Conservation (phyloP, 116 monocot genomes). For the Iris pallida region DNA sequence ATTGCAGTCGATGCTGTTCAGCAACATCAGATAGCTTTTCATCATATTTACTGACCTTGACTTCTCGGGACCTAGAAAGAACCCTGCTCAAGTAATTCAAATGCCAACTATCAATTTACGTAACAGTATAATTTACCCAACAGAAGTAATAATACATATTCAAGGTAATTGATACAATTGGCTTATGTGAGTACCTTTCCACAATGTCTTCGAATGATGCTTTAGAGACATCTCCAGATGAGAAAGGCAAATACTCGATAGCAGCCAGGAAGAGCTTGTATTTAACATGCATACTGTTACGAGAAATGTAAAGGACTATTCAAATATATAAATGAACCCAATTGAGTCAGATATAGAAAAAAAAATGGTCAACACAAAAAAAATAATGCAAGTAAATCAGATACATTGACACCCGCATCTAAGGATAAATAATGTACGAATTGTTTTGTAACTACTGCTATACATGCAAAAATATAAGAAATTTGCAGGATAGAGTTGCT, state of each 20-base stretch:
- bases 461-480: too few relatives aligned
- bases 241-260: constrained; percentile 85
- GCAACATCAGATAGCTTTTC: constrained; percentile 59
- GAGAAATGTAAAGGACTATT: neutral
- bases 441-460: too few relatives aligned
- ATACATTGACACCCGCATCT: neutral
- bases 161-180: neutral
- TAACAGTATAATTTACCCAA: neutral
- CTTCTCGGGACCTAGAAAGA: constrained; percentile 80
- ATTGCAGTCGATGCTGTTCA: constrained; percentile 75
- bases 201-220: constrained; percentile 90
- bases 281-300: constrained; percentile 65
- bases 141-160: constrained; percentile 5
- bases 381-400: neutral
- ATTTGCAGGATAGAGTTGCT: too few relatives aligned
- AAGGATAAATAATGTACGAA: neutral
- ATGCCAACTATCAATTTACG: neutral
- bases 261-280: constrained; percentile 89
- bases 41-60: constrained; percentile 41
- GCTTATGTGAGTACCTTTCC: constrained; percentile 55
- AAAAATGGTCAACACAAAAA: constrained; percentile 2
- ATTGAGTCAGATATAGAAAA: neutral
- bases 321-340: neutral
- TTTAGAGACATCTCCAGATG: constrained; percentile 48
- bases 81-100: constrained; percentile 37